These are phyloP conservation scores for Entomortierella beljakovae DNA, from an alignment of 192 early-diverging fungal species.

Conservation along the genomic window DNA sequence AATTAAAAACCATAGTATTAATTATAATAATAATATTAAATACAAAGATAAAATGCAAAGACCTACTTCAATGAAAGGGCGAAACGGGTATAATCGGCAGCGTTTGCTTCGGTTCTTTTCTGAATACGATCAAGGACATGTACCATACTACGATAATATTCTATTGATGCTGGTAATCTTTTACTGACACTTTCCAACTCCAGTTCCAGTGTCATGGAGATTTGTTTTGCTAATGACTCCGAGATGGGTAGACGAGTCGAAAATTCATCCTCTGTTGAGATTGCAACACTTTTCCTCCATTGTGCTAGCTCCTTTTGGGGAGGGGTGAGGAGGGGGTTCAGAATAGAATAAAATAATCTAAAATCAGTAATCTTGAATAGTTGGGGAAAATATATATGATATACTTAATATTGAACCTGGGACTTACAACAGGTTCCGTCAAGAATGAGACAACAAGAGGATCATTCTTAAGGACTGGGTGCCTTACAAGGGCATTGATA, in stretches of 20 bases:
- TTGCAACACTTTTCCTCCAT: conserved; percentile 67
- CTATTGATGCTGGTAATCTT: conserved; percentile 62
- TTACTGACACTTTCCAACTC: conserved; percentile 59
- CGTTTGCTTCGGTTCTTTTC: conserved; percentile 70
- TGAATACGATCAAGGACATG: conserved; percentile 70
- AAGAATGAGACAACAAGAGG: conserved; percentile 72
- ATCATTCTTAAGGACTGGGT: conserved; percentile 77
- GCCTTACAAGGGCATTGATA: conserved; percentile 79
- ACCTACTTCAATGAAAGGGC: conserved; percentile 67
- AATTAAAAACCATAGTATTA: too few species aligned
- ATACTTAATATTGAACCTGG: background rate
- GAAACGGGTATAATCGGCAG: conserved; percentile 70
- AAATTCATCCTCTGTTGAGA: conserved; percentile 68
- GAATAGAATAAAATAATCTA: too few species aligned
- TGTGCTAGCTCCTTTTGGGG: conserved; percentile 65
- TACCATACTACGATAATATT: conserved; percentile 71
- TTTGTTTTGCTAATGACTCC: conserved; percentile 47
- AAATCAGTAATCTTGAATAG: too few species aligned
- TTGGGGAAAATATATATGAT: background rate
- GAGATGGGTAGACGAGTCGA: conserved; percentile 44
- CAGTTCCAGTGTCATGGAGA: conserved; percentile 67
- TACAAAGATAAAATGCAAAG: background rate
- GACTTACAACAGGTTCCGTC: conserved; percentile 70
- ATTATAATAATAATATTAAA: too few species aligned
- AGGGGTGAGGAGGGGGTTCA: background rate